Percentiles rank a stretch among this genome's conserved stretches.
phyloP scores from a whole-genome alignment of 1,284 basidiomycete species.

The Kwoniella shivajii region DNA sequence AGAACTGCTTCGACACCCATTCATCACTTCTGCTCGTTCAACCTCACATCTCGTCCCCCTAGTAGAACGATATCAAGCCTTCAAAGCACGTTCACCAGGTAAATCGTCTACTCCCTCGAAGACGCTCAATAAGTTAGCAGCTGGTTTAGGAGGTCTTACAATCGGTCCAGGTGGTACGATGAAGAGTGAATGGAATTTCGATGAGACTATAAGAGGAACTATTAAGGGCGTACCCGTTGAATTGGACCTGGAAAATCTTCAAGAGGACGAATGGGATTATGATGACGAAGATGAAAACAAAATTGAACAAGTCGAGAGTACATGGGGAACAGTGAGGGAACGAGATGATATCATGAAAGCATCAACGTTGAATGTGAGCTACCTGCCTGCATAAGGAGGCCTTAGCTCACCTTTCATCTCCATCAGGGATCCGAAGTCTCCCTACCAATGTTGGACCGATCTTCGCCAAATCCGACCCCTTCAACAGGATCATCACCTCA shows the following conservation, averaged over 20 bases:
- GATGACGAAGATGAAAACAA: slow-evolving; percentile 17
- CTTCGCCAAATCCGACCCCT: slow-evolving; percentile 20
- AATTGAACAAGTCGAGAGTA: slow-evolving; percentile 13
- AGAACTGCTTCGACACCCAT: slow-evolving; percentile 87
- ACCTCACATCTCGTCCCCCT: slow-evolving; percentile 82
- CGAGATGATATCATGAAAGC: slow-evolving; percentile 11
- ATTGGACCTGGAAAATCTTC: slow-evolving; percentile 61
- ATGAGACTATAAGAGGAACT: slow-evolving; percentile 62
- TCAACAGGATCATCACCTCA: slow-evolving; percentile 24
- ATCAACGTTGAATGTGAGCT: slow-evolving; percentile 17
- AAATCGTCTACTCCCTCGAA: slow-evolving; percentile 28
- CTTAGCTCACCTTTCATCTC: slow-evolving; percentile 1
- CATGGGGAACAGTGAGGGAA: slow-evolving; percentile 19
- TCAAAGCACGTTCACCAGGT: slow-evolving; percentile 16
- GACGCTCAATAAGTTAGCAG: slow-evolving; percentile 36
- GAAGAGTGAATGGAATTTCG: slow-evolving; percentile 93
- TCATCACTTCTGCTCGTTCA: slow-evolving; percentile 80
- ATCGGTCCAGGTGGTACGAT: slow-evolving; percentile 59
- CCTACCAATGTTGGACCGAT: slow-evolving; percentile 34
- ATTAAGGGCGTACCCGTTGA: slow-evolving; percentile 66
- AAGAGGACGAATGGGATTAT: slow-evolving; percentile 50
- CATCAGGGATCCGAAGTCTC: slow-evolving; percentile 33
- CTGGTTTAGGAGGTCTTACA: slow-evolving; percentile 28
- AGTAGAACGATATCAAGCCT: slow-evolving; percentile 70
- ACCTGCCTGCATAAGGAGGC: background rate